Evolutionary conservation across 2,329 filamentous ascomycete species (phyloP).

Genomic region (Mycosphaerella sp.): DNA sequence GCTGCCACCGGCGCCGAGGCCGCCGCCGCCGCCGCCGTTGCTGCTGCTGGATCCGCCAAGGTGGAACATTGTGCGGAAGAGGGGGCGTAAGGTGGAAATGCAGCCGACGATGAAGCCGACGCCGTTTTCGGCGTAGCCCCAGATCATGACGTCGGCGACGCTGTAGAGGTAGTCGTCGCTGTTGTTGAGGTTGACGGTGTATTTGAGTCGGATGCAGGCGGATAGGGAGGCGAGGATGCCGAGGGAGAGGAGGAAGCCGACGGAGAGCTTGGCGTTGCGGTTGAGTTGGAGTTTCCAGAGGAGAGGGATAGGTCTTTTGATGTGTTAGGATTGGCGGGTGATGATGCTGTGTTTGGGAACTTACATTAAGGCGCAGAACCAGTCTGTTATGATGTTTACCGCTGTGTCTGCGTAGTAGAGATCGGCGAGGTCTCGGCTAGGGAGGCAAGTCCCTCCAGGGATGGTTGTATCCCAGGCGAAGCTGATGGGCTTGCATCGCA

Average conservation of each 20-base stretch:
- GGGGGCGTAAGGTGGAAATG: slow-evolving; percentile 33
- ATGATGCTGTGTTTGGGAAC: background rate
- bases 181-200: slow-evolving; percentile 34
- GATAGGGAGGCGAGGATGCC: slow-evolving; percentile 34
- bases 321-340: background rate
- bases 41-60: too few relatives aligned
- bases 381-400: slow-evolving; percentile 36
- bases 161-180: slow-evolving; percentile 32
- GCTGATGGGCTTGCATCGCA: slow-evolving; percentile 34
- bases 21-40: too few relatives aligned
- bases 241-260: slow-evolving; percentile 35
- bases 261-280: slow-evolving; percentile 37
- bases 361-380: slow-evolving; percentile 34
- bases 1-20: background rate
- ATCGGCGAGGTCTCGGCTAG: slow-evolving; percentile 26
- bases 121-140: slow-evolving; percentile 36
- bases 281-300: slow-evolving; percentile 42
- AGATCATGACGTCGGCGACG: slow-evolving; percentile 34
- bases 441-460: slow-evolving; percentile 29
- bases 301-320: slow-evolving; percentile 36
- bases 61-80: slow-evolving; percentile 29
- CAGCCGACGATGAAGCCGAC: slow-evolving; percentile 35
- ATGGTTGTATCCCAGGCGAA: slow-evolving; percentile 29
- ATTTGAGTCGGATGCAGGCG: slow-evolving; percentile 34
- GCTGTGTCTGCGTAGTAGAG: slow-evolving; percentile 36